Evolutionary conservation across 1,284 basidiomycete genomes (phyloP), one percentile per base, ranked within the genome.

Genomic region (Malassezia slooffiae): DNA sequence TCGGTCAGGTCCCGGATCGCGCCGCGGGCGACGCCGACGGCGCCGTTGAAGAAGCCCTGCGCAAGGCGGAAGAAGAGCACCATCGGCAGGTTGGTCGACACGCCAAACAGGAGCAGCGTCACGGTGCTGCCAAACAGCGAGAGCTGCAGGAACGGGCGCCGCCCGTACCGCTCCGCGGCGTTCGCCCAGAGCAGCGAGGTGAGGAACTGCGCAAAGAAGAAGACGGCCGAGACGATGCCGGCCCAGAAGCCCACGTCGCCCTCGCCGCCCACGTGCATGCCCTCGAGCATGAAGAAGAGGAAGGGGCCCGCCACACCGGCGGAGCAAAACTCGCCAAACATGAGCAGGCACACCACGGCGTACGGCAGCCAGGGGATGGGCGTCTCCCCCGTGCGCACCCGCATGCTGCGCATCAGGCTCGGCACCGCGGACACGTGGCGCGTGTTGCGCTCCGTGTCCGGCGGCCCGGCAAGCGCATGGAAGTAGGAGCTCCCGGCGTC

Each of bases 31-130:
- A 93, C 89, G 22, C 88, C 90, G 26, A 93, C 83, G 12, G 87
- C 85, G 13, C 91, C 91, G 9, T 85, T 89, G 67, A 96, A 97
- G 32, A 96, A 78, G 20, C 91, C 91, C 70, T 97, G 91, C 20
- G 87, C 76, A 5, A 97, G 75, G n/a, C 91, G 79, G 27, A 91
- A 81, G 34, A 76, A 80, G 42, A 96, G 80, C 3, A 90, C 91
- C 68, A 90, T 52, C 16, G 47, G 36, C 9, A 69, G 49, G 19
- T 56, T 67, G 15, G 45, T 82, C 23, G 83, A 79, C 1, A 88
- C 88, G 20, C 91, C 91, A 63, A 96, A 97, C 22, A 82, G 71
- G 34, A 81, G 74, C 60, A 76, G 83, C 12, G 85, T 84, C 31
- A 83, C 46, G 0, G 82, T 80, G 64, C 83, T 85, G 16, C 88